Evolutionary conservation across 352 stramenopile species (phyloP).

Genomic region (Phytophthora aleatoria): DNA sequence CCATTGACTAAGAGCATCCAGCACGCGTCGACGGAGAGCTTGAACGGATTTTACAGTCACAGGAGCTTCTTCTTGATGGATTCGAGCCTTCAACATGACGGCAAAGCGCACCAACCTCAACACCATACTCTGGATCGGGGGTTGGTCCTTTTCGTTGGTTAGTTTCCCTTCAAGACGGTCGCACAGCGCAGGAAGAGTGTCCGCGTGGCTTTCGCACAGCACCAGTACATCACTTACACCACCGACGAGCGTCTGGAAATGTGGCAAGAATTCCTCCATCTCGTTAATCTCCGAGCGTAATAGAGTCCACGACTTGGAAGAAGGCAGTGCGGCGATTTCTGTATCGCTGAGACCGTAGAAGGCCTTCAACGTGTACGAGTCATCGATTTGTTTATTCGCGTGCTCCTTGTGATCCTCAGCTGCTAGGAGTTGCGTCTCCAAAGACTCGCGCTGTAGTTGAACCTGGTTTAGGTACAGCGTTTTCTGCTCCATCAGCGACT

Average conservation of each 20-base stretch:
- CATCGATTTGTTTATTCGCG: neutral
- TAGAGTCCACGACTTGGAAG: slow-evolving; percentile 17
- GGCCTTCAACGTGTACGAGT: slow-evolving; percentile 7
- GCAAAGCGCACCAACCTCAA: slow-evolving; percentile 33
- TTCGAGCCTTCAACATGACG: slow-evolving; percentile 16
- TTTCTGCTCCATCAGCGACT: slow-evolving; percentile 21
- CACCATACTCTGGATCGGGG: slow-evolving; percentile 17
- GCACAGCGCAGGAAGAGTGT: slow-evolving; percentile 33
- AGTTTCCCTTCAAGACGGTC: slow-evolving; percentile 27
- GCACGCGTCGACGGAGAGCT: slow-evolving; percentile 37
- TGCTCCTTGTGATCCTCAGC: slow-evolving; percentile 20
- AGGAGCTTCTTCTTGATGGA: slow-evolving; percentile 11
- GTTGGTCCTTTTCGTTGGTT: neutral
- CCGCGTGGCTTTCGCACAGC: slow-evolving; percentile 43
- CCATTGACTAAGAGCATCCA: slow-evolving; percentile 51
- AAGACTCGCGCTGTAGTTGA: slow-evolving; percentile 19
- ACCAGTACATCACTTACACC: slow-evolving; percentile 37
- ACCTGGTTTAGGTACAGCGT: slow-evolving; percentile 11
- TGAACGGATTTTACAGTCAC: slow-evolving; percentile 32
- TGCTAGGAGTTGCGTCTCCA: slow-evolving; percentile 29
- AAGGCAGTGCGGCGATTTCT: slow-evolving; percentile 18
- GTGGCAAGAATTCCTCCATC: slow-evolving; percentile 46
- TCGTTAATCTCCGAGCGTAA: slow-evolving; percentile 26
- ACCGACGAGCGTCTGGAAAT: slow-evolving; percentile 43
- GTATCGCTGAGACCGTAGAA: slow-evolving; percentile 25